phyloP scores from a whole-genome alignment of 108 stramenopile species.

The Nitzschia putrida region DNA sequence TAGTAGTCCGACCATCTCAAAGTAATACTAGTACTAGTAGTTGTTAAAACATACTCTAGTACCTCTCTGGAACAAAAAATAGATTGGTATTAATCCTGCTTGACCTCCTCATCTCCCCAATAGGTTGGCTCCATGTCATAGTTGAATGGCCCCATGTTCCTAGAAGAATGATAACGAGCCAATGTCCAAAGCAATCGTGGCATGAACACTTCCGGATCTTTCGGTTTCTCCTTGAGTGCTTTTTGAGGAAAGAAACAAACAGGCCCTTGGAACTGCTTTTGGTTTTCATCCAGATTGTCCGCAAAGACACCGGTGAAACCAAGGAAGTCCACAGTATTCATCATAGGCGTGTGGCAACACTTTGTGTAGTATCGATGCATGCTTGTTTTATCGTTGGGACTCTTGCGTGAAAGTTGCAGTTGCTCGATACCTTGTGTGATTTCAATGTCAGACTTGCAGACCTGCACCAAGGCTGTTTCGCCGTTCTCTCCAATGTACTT shows the following conservation, averaged over 20 bases:
- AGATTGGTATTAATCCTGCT: no score
- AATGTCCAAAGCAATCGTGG: conserved; percentile 19
- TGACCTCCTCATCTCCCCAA: no score
- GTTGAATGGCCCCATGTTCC: conserved; percentile 19
- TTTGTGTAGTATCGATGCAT: conserved; percentile 33
- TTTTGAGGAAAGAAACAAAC: background rate
- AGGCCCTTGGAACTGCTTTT: conserved; percentile 11
- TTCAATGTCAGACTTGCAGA: conserved; percentile 20
- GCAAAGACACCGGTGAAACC: conserved; percentile 21
- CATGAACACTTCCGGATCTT: conserved; percentile 1
- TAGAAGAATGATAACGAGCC: conserved; percentile 13
- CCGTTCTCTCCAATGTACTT: conserved; percentile 5
- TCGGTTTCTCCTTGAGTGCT: background rate
- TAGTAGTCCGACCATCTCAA: no score
- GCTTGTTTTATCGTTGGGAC: background rate
- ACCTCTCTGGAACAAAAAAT: no score
- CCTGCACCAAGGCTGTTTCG: conserved; percentile 21
- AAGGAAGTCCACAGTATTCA: conserved; percentile 22
- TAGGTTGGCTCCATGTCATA: conserved; percentile 17
- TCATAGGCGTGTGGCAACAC: conserved; percentile 20
- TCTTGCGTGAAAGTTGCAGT: conserved; percentile 13
- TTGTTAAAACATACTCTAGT: no score
- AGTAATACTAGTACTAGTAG: no score
- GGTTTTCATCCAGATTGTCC: conserved; percentile 8
- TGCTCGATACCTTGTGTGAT: conserved; percentile 22